A percentile compares a stretch with the other conserved stretches of the same genome.
phyloP scores from a whole-genome alignment of 2,329 filamentous ascomycete species.

The Microcyclospora tardicrescens region DNA sequence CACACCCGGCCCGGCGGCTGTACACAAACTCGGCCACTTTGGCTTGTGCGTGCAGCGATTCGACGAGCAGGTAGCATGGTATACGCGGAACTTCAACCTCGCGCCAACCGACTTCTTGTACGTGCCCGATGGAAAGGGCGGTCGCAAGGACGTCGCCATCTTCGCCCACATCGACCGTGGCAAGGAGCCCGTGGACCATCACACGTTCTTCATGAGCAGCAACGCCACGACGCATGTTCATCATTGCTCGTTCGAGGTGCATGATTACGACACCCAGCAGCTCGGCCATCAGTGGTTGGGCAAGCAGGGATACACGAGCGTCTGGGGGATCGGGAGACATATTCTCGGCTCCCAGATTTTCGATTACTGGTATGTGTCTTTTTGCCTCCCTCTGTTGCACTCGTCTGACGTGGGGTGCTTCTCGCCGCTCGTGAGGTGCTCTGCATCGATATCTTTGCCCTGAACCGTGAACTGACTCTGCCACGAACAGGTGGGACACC shows the following conservation, averaged over 20 bases:
- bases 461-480: too few species aligned
- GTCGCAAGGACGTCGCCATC: constrained; percentile 13
- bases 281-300: constrained; percentile 58
- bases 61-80: constrained; percentile 18
- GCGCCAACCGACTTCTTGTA: constrained; percentile 32
- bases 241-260: constrained; percentile 56
- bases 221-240: constrained; percentile 42
- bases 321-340: constrained; percentile 61
- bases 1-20: constrained; percentile 35
- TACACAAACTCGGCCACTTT: constrained; percentile 40
- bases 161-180: constrained; percentile 46
- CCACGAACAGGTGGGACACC: constrained; percentile 31
- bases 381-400: too few species aligned
- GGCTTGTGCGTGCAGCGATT: constrained; percentile 28
- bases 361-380: constrained; percentile 47
- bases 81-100: constrained; percentile 36
- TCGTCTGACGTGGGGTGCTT: too few species aligned
- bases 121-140: constrained; percentile 6
- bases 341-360: constrained; percentile 60
- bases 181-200: constrained; percentile 39
- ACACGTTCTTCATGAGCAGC: constrained; percentile 39
- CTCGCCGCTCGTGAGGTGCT: too few species aligned
- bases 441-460: too few species aligned
- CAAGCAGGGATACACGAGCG: constrained; percentile 48
- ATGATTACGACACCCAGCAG: constrained; percentile 58